These are phyloP conservation scores for barley (Hordeum vulgare) DNA, from an alignment of 176 grass and related monocot species.

Conservation along the genomic window MorexV3_pseudomolecules_assembly NC_058524.1:264209480-264209979, in stretches of 20 bases:
- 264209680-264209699: not conserved
- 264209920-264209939: too few species aligned
- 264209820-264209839: not conserved
- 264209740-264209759: too few species aligned
- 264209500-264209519: too few species aligned
- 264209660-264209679: not conserved
- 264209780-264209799: not conserved
- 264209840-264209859: not conserved
- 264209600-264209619: constrained; percentile 74
- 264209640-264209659: constrained; percentile 39
- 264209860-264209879: not conserved
- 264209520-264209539: too few species aligned
- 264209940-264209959: too few species aligned
- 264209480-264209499: too few species aligned
- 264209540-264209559: too few species aligned
- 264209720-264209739: too few species aligned
- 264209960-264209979: not conserved
- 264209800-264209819: not conserved
- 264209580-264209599: constrained; percentile 50
- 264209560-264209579: too few species aligned
- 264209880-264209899: not conserved
- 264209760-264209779: too few species aligned
- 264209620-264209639: constrained; percentile 93
- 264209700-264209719: not conserved
- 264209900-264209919: too few species aligned